Conservation (phyloP, 345 rosid species). For the Laguncularia racemosa region DNA sequence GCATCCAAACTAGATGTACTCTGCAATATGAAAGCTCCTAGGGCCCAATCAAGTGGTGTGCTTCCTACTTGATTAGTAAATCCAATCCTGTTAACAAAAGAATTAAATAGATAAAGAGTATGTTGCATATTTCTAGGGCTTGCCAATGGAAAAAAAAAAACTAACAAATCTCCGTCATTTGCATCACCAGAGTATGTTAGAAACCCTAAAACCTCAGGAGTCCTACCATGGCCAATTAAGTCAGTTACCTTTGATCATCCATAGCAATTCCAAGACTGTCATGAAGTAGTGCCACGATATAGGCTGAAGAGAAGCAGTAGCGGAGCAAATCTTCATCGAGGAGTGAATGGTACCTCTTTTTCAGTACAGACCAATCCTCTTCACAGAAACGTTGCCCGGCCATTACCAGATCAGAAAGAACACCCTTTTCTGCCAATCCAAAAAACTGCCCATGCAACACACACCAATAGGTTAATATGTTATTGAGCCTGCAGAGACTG, state of each 20-base stretch:
- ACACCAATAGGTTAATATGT: conserved; percentile 2
- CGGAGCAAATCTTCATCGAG: conserved; percentile 54
- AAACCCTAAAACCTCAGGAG: too few relatives aligned
- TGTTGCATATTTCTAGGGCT: not conserved
- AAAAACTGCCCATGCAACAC: conserved; percentile 50
- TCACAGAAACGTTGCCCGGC: conserved; percentile 71
- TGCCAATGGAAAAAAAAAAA: not conserved
- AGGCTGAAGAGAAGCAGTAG: conserved; percentile 91
- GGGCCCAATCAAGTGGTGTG: conserved; percentile 86
- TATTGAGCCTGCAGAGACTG: conserved; percentile 1
- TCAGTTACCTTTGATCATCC: conserved; percentile 49
- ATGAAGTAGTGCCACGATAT: conserved; percentile 79
- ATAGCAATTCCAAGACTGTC: conserved; percentile 72
- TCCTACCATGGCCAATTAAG: not conserved
- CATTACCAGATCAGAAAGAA: conserved; percentile 50
- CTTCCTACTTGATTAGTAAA: conserved; percentile 64
- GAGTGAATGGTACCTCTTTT: conserved; percentile 41
- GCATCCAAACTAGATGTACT: conserved; percentile 24
- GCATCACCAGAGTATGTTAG: too few relatives aligned
- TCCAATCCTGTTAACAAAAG: conserved; percentile 33
- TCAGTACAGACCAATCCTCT: conserved; percentile 74
- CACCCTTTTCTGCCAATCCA: conserved; percentile 43
- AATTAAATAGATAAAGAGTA: not conserved
- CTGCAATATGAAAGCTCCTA: conserved; percentile 84
- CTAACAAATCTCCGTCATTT: too few relatives aligned